Evolutionary conservation across 306 rosid species (phyloP), one percentile per base, ranked within the genome.

Genomic region (Dryas alaskensis): DNA sequence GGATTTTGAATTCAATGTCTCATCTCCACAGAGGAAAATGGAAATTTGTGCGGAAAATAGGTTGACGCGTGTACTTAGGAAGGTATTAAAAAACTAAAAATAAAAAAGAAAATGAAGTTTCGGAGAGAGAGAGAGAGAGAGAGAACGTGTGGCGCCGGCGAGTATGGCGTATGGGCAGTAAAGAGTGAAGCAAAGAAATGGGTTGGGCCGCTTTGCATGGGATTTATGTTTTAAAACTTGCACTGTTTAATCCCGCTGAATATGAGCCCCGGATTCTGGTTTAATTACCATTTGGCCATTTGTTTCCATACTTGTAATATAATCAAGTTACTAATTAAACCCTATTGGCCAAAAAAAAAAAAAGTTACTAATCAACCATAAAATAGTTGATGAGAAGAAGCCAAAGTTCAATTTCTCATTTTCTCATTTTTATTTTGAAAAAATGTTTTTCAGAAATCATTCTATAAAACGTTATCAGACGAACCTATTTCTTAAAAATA

Each of bases 21-120:
- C 37, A 31, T 31, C 3, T 31, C 37, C 37, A 31, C 37, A 1
- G 37, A 31, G 37, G 37, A 31, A 31, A 19, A 19, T 19, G 19
- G 19, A 19, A 19, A 37, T 59, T 40, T 12, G 53, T 6, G 5
- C 27, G 58, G 73, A 65, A 64, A 70, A 11, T 10, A 51, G 65
- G 79, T 62, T 81, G 84, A 77, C 86, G 83, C 83, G 82, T 86
- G 88, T 76, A 55, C 44, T 25, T 44, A 4, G 31, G 49, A 25
- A 12, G 55, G 31, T 17, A 83, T 62, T 45, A 6, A 10, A 43
- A 9, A 50, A 53, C 40, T 25, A 49, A 39, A 59, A 51, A 22
- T 22, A 0, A 22, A 22, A 22, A 22, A 22, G 22, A 22, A 1
- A 31, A 17, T 0, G 16, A 7, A 9, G 66, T 19, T 9, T 4